Base-by-base conservation (phyloP, 2,329 filamentous ascomycete genomes). In the Cercospora citrullina region DNA sequence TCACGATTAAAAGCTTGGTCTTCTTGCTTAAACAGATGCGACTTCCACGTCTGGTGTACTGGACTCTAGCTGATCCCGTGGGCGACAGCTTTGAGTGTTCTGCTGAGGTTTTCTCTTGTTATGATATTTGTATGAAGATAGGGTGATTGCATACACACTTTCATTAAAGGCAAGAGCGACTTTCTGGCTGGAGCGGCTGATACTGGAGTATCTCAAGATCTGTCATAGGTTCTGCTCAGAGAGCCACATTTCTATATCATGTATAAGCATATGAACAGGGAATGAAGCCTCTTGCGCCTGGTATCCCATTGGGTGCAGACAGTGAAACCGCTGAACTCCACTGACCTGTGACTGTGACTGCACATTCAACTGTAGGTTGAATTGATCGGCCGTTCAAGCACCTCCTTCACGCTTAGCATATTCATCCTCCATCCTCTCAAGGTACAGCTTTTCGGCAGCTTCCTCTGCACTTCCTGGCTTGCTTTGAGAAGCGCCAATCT, bases 341-440 rank as follows among this genome's bases (percentile, higher is more conserved):
- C n/a, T n/a, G n/a, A n/a, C n/a, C n/a, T n/a, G n/a, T n/a, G n/a
- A n/a, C n/a, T n/a, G n/a, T n/a, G n/a, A n/a, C n/a, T n/a, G n/a
- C n/a, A n/a, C n/a, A n/a, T n/a, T n/a, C n/a, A n/a, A n/a, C n/a
- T n/a, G n/a, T n/a, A n/a, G n/a, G n/a, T n/a, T n/a, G n/a, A n/a
- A n/a, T n/a, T 4, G 23, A 57, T 36, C 5, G 62, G 6, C 28
- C 31, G 5, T 23, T 65, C 64, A 81, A 51, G 80, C 80, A 55
- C 80, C 80, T 9, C 80, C 80, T 71, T 82, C 80, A 30, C 79
- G 73, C 77, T 82, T 82, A 2, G 80, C 80, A 73, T 81, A 82
- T 69, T 82, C 80, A 1, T 80, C 80, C 72, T 81, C 79, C 69
- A 82, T 82, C 23, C 74, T 75, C 72, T 81, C 78, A 67, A 79